phyloP scores from a whole-genome alignment of 352 stramenopile genomes.

The Globisporangium echinulatum region DNA sequence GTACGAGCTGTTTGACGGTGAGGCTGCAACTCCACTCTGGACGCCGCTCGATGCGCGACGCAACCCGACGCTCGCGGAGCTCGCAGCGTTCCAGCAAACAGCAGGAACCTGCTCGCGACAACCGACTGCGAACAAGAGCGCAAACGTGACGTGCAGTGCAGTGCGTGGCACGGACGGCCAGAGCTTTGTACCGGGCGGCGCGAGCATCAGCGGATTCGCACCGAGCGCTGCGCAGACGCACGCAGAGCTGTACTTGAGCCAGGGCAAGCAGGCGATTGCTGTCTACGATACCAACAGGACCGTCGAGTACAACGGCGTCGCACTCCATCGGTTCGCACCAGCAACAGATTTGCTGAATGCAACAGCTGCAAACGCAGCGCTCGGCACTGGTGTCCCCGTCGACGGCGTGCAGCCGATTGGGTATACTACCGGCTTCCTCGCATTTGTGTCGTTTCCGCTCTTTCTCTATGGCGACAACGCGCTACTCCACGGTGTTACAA shows the following conservation, averaged over 20 bases:
- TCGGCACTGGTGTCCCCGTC: constrained; percentile 47
- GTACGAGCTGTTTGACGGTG: constrained; percentile 63
- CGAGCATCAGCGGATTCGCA: constrained; percentile 12
- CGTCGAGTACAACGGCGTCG: constrained; percentile 7
- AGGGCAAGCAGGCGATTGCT: constrained; percentile 15
- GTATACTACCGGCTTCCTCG: constrained; percentile 62
- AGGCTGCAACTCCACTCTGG: constrained; percentile 26
- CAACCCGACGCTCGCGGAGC: constrained; percentile 18
- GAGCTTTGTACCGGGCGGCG: constrained; percentile 7
- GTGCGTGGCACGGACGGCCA: constrained; percentile 12
- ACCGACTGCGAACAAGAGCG: constrained; percentile 2
- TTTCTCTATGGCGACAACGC: constrained; percentile 56
- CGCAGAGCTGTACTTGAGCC: constrained; percentile 8
- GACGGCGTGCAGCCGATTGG: constrained; percentile 59
- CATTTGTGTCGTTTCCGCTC: constrained; percentile 64
- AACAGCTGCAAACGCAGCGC: constrained; percentile 18
- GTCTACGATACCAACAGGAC: constrained; percentile 1
- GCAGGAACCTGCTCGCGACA: constrained; percentile 13
- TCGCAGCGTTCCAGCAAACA: constrained; percentile 8
- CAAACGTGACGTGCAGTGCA: constrained; percentile 13
- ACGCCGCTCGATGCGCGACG: constrained; percentile 6
- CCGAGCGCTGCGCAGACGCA: background rate
- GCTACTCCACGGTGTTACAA: constrained; percentile 34
- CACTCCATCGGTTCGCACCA: constrained; percentile 18
- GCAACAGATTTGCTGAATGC: constrained; percentile 27